A percentile compares a stretch with the other conserved stretches of the same genome.
phyloP scores from a whole-genome alignment of 169 alveolate genomes.

The Cytauxzoon felis region DNA sequence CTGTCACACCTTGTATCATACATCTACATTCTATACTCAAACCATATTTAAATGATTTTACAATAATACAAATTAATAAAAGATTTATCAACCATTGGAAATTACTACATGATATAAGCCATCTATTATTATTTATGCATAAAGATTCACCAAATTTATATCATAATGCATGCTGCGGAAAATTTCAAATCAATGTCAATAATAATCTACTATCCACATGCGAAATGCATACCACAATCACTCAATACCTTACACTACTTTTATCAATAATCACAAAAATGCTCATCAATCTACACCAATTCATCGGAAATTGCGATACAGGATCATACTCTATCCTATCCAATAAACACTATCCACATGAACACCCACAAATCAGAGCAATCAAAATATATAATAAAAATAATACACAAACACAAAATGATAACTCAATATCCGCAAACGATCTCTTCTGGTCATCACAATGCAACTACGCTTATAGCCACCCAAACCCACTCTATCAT shows the following conservation, averaged over 20 bases:
- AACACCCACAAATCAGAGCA: slow-evolving; percentile 57
- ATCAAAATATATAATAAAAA: slow-evolving; percentile 38
- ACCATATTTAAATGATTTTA: slow-evolving; percentile 3
- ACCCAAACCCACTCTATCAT: slow-evolving; percentile 50
- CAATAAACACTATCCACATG: slow-evolving; percentile 47
- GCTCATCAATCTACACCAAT: slow-evolving; percentile 3
- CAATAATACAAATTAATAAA: neutral
- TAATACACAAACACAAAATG: slow-evolving; percentile 17
- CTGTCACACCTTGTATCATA: slow-evolving; percentile 38
- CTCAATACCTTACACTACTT: slow-evolving; percentile 10
- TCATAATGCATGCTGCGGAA: slow-evolving; percentile 41
- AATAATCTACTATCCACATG: slow-evolving; percentile 19
- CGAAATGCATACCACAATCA: slow-evolving; percentile 43
- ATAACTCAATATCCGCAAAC: slow-evolving; percentile 44
- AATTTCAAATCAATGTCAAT: slow-evolving; percentile 27
- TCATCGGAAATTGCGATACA: neutral
- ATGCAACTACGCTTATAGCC: slow-evolving; percentile 50
- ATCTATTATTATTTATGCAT: slow-evolving; percentile 32
- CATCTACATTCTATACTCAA: slow-evolving; percentile 23
- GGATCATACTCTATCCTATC: slow-evolving; percentile 21
- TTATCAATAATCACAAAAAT: slow-evolving; percentile 16
- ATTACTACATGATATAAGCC: slow-evolving; percentile 27
- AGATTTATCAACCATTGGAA: slow-evolving; percentile 17
- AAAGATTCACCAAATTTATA: slow-evolving; percentile 18
- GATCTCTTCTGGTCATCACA: slow-evolving; percentile 63